Base-by-base conservation (phyloP, 2,329 filamentous ascomycete species). In the Cladosporium sp. region DNA sequence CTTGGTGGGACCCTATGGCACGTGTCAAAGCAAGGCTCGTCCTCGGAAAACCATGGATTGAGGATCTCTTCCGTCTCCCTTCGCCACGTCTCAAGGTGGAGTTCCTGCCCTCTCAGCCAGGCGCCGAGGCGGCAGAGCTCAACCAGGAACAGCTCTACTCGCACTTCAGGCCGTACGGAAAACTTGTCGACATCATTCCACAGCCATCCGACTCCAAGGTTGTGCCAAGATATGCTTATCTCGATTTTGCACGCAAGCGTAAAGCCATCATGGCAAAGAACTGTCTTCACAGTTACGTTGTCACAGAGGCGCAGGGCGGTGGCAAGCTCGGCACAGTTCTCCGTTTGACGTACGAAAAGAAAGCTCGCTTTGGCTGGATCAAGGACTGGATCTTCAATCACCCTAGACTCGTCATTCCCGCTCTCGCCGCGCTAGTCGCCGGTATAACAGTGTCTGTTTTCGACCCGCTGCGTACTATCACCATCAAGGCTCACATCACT, bases 391-490 rank as follows among this genome's bases (percentile, higher is more conserved):
- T 97, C 22, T 77, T 87, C 8, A 87, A 74, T 52, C 93, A 99
- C 62, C 91, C 92, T 0, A 80, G 90, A 43, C 88, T 97, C 40
- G 87, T 95, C 20, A 85, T 99, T 41, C 92, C 93, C 0, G 70
- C 87, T 1, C 48, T 96, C 1, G 89, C 89, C 13, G 92, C 90
- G 1, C 70, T 97, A 2, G 66, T 96, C 24, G 90, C 91, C 0
- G 84, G 86, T 29, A 74, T 93, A 42, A 95, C 91, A 0, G 89
- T 96, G 17, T 83, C 88, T 1, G 77, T 97, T 7, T 97, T 99
- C 62, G 93, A 99, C 61, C 93, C 93, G 7, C 91, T 99, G 52
- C 83, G 93, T 39, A 91, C 90, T 0, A 93, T 95, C 64, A 96
- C 95, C 62, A 88, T 97, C 70, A 89, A 89, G 63, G 79, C 86